Conservation (phyloP, 2,329 filamentous ascomycete genomes). For the Eurotiales sp. region DNA sequence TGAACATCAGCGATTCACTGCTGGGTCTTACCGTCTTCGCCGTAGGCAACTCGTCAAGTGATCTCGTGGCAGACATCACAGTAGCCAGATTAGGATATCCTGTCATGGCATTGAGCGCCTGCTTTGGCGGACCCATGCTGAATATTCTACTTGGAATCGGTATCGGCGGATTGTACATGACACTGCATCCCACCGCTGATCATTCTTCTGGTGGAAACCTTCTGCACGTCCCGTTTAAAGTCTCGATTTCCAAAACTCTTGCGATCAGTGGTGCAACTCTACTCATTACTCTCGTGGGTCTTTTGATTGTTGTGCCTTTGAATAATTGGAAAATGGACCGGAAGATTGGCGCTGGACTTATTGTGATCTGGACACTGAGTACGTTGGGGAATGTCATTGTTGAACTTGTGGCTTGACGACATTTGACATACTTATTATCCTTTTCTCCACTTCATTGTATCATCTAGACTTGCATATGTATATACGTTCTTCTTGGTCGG, state of each 20-base stretch:
- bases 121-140: conserved; percentile 97
- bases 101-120: conserved; percentile 91
- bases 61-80: conserved; percentile 91
- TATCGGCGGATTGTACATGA: conserved; percentile 86
- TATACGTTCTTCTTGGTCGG: background rate
- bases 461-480: background rate
- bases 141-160: conserved; percentile 95
- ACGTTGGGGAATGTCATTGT: conserved; percentile 78
- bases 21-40: conserved; percentile 94
- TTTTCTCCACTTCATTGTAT: background rate
- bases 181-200: conserved; percentile 29
- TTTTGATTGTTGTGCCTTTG: conserved; percentile 76
- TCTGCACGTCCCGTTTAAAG: conserved; percentile 59
- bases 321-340: conserved; percentile 84
- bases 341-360: conserved; percentile 74
- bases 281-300: conserved; percentile 70
- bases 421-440: background rate
- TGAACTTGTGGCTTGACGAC: conserved; percentile 53
- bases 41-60: conserved; percentile 90
- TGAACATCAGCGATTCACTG: conserved; percentile 91
- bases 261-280: conserved; percentile 82
- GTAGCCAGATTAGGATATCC: conserved; percentile 90
- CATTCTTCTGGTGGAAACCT: conserved; percentile 2
- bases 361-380: conserved; percentile 74
- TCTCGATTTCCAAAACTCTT: conserved; percentile 79